Conservation (phyloP, 495 filamentous ascomycete species). For the Daldinia concentrica region DNA sequence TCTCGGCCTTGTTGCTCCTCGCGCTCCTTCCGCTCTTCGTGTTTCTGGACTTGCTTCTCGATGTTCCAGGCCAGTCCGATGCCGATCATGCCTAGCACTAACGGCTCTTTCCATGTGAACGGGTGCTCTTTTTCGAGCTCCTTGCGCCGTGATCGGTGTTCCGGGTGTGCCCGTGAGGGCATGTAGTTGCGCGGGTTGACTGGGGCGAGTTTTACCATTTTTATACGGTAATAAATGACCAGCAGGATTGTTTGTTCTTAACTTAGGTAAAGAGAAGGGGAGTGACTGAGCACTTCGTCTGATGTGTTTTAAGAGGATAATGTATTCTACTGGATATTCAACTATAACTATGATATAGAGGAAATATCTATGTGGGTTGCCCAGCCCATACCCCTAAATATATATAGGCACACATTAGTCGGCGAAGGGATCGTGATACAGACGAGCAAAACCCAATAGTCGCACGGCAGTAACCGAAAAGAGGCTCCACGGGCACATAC, state of each 20-base stretch:
- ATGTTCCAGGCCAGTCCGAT: constrained; percentile 44
- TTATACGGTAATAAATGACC: not conserved
- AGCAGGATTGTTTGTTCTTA: no score
- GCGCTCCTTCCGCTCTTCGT: constrained; percentile 39
- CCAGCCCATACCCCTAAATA: not conserved
- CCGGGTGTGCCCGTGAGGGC: constrained; percentile 47
- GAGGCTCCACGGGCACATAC: not conserved
- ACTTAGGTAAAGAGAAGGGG: not conserved
- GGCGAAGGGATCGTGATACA: constrained; percentile 4
- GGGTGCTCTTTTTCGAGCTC: constrained; percentile 41
- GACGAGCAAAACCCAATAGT: no score
- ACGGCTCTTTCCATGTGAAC: constrained; percentile 36
- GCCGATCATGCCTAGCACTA: constrained; percentile 40
- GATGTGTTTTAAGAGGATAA: no score
- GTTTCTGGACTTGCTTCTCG: constrained; percentile 44
- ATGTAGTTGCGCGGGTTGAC: constrained; percentile 29
- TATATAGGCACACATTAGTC: not conserved
- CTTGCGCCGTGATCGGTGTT: constrained; percentile 45
- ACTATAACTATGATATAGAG: not conserved
- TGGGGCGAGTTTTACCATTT: constrained; percentile 35
- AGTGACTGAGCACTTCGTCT: not conserved
- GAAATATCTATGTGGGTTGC: not conserved
- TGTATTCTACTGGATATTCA: not conserved
- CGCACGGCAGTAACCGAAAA: not conserved
- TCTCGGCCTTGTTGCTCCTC: constrained; percentile 25